Evolutionary conservation across 2,329 filamentous ascomycete species (phyloP).

Genomic region (Ceratocystis smalleyi): DNA sequence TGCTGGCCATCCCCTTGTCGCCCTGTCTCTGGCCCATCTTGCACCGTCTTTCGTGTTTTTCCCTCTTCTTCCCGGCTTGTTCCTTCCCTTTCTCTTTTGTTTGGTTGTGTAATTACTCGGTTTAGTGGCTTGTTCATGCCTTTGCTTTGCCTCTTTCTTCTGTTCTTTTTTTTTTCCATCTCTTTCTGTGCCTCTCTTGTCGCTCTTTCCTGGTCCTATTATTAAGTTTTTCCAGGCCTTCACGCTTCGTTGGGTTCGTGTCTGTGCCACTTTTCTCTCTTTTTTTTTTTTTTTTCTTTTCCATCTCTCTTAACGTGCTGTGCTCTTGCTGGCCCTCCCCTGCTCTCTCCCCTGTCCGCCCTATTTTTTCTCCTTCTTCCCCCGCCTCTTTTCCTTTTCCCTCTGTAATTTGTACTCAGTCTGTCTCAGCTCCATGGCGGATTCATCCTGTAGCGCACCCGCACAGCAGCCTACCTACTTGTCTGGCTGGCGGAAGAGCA

Average conservation of each 20-base stretch:
- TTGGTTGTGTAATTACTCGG: not conserved
- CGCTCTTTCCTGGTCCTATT: not conserved
- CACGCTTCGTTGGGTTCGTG: not conserved
- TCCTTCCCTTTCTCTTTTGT: not conserved
- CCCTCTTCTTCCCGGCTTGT: not conserved
- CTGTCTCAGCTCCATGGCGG: not conserved
- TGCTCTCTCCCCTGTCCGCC: not conserved
- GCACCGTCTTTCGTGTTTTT: too few relatives aligned
- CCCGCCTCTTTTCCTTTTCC: not conserved
- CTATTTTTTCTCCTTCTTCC: not conserved
- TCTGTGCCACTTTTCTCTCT: not conserved
- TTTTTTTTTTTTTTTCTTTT: not conserved
- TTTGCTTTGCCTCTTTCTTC: not conserved
- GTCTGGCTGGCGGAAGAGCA: not conserved
- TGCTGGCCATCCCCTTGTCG: not conserved
- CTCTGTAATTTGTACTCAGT: not conserved
- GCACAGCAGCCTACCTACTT: not conserved
- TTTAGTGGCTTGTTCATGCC: not conserved
- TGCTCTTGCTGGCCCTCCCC: not conserved
- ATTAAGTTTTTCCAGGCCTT: not conserved
- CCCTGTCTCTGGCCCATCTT: not conserved
- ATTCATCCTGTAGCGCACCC: not conserved
- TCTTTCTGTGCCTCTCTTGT: conserved; percentile 2
- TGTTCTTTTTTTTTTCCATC: not conserved
- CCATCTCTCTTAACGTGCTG: not conserved